phyloP scores from a whole-genome alignment of 2,329 filamentous ascomycete species.

The Colletotrichum sp. region DNA sequence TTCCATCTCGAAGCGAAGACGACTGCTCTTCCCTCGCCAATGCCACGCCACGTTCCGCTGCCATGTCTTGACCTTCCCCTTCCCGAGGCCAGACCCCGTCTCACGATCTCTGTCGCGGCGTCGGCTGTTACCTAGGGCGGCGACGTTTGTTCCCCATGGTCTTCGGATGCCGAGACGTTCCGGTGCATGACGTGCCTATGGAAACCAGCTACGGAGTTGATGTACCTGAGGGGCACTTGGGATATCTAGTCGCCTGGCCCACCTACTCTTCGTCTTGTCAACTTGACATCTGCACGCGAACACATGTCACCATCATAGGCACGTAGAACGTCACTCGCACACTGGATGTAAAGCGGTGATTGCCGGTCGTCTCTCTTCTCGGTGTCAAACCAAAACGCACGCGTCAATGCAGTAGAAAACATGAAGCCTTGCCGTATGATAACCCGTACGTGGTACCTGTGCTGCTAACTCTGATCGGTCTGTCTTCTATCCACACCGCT shows the following conservation, averaged over 20 bases:
- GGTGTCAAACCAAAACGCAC: constrained; percentile 5
- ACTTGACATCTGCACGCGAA: background rate
- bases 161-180: background rate
- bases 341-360: background rate
- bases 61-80: accelerated
- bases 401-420: constrained; percentile 34
- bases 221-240: accelerated
- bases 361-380: constrained; percentile 16
- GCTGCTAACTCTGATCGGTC: constrained; percentile 38
- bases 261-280: background rate
- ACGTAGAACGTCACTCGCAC: background rate
- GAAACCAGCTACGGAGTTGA: background rate
- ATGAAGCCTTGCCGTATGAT: constrained; percentile 41
- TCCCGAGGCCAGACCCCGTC: background rate
- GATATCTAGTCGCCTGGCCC: background rate
- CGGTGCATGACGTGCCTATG: background rate
- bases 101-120: background rate
- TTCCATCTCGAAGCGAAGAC: background rate
- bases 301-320: background rate
- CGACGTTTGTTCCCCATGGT: accelerated
- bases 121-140: background rate
- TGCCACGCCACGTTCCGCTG: background rate
- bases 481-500: constrained; percentile 27
- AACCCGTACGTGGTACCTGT: constrained; percentile 38
- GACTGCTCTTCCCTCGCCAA: background rate